phyloP scores from a whole-genome alignment of 768 basidiomycete species.

The Cyclocybe cylindracea region DNA sequence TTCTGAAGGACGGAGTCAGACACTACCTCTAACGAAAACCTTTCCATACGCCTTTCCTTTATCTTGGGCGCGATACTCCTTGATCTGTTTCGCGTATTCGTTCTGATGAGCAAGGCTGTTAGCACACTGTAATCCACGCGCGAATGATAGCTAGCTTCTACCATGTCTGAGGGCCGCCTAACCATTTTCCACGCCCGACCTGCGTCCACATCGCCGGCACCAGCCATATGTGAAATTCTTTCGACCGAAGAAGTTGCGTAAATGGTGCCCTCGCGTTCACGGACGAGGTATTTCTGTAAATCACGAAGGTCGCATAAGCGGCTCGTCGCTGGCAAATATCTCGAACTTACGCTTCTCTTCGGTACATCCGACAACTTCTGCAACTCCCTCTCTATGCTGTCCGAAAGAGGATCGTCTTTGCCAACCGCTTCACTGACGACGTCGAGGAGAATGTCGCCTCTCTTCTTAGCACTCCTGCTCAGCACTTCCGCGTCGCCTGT shows the following conservation, averaged over 20 bases:
- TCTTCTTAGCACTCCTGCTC: conserved; percentile 31
- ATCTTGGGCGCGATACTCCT: conserved; percentile 75
- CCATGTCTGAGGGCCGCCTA: conserved; percentile 93
- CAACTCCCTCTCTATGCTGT: conserved; percentile 76
- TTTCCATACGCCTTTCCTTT: conserved; percentile 88
- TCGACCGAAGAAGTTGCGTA: conserved; percentile 83
- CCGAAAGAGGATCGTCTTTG: conserved; percentile 57
- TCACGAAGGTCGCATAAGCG: conserved; percentile 2
- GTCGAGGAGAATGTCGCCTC: conserved; percentile 39
- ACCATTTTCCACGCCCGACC: conserved; percentile 88
- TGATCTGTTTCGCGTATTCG: conserved; percentile 90
- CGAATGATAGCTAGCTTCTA: conserved; percentile 32
- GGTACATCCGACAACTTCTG: conserved; percentile 55
- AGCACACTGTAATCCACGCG: conserved; percentile 6
- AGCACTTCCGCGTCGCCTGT: conserved; percentile 69
- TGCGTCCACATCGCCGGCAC: conserved; percentile 80
- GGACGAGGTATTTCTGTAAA: conserved; percentile 76
- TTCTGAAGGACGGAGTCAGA: not conserved
- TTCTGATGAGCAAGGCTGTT: conserved; percentile 52
- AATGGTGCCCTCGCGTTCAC: conserved; percentile 74
- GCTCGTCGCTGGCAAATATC: not conserved
- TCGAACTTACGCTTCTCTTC: conserved; percentile 43
- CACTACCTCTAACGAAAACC: conserved; percentile 88
- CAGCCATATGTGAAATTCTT: conserved; percentile 66
- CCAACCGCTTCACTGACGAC: conserved; percentile 30